Conservation (phyloP, 768 basidiomycete species). For the Gyrodon lividus region DNA sequence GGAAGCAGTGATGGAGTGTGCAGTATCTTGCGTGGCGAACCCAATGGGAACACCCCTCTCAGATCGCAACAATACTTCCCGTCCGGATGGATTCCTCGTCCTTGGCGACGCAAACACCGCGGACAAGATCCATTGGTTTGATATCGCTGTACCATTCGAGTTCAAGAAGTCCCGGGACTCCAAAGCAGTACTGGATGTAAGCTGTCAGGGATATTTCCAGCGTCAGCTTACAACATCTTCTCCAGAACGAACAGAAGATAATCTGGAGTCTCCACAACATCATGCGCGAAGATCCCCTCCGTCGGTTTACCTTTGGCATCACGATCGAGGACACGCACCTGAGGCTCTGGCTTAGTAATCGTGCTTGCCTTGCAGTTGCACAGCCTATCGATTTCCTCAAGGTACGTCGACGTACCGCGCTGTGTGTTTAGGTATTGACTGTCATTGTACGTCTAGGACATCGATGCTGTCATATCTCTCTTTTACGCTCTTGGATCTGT, state of each 20-base stretch:
- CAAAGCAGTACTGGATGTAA: neutral
- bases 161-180: slow-evolving; percentile 2
- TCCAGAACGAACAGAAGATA: slow-evolving; percentile 18
- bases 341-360: slow-evolving; percentile 27
- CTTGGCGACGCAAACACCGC: neutral
- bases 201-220: neutral
- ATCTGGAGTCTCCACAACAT: slow-evolving; percentile 27
- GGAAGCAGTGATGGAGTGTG: neutral
- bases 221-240: neutral
- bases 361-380: neutral
- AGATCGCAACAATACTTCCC: neutral
- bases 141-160: slow-evolving; percentile 9
- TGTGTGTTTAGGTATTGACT: neutral
- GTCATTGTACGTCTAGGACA: neutral
- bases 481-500: slow-evolving; percentile 2
- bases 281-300: slow-evolving; percentile 28
- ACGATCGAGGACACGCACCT: slow-evolving; percentile 23
- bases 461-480: slow-evolving; percentile 4
- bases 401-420: neutral
- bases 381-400: neutral
- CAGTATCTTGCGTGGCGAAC: neutral
- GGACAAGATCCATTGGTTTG: slow-evolving; percentile 4
- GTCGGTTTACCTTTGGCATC: slow-evolving; percentile 27
- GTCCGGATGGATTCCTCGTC: slow-evolving; percentile 1
- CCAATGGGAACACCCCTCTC: neutral